These are phyloP conservation scores for Phaeotremella skinneri DNA, from an alignment of 768 basidiomycete species.

Conservation along the genomic window DNA sequence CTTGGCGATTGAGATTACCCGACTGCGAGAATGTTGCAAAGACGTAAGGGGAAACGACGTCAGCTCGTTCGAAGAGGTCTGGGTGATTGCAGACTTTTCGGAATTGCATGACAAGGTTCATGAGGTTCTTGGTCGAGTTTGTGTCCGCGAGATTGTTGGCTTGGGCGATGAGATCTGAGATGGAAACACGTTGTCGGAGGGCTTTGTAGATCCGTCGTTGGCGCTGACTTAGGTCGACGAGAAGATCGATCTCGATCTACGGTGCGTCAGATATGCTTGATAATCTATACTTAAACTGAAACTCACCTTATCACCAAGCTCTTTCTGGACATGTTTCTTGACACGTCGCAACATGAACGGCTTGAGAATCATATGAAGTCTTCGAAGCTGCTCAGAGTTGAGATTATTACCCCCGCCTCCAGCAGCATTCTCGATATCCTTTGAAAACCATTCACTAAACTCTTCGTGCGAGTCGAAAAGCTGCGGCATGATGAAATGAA, in stretches of 20 bases:
- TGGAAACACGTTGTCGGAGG: constrained; percentile 86
- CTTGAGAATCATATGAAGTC: constrained; percentile 97
- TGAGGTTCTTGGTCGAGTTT: constrained; percentile 84
- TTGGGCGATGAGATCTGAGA: constrained; percentile 88
- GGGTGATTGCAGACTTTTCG: constrained; percentile 99
- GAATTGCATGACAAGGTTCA: constrained; percentile 99
- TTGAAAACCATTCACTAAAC: constrained; percentile 99
- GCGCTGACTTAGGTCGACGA: constrained; percentile 87
- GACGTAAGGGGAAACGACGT: constrained; percentile 88
- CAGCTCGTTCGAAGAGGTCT: constrained; percentile 94
- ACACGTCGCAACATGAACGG: constrained; percentile 98
- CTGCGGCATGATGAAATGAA: constrained; percentile 99
- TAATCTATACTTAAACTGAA: not conserved
- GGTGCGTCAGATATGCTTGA: not conserved
- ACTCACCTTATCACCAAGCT: constrained; percentile 91
- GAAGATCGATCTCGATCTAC: constrained; percentile 93
- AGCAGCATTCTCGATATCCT: constrained; percentile 93
- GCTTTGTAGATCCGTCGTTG: constrained; percentile 88
- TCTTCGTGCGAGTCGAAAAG: constrained; percentile 98
- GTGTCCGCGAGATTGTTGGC: constrained; percentile 81
- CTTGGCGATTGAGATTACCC: constrained; percentile 78
- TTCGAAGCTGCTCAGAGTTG: constrained; percentile 90
- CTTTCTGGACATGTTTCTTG: constrained; percentile 98
- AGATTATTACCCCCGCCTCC: constrained; percentile 80
- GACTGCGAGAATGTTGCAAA: constrained; percentile 79